A percentile compares a stretch with the other conserved stretches of the same genome.
These are phyloP conservation scores for Lavandula angustifolia DNA, from an alignment of 257 asterid species.

Conservation along the genomic window DNA sequence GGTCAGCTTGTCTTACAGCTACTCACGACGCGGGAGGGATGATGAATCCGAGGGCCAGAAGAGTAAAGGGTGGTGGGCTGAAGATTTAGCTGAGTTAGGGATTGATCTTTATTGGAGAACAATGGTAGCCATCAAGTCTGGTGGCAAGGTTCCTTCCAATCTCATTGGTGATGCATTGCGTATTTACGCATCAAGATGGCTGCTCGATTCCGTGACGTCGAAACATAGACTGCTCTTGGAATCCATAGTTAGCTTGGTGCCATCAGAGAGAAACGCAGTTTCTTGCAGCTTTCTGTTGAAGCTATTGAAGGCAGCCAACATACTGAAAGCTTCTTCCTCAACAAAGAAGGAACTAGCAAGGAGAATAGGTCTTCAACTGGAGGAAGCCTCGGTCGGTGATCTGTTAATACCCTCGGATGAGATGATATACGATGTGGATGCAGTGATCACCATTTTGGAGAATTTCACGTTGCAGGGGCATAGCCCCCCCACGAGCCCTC, in stretches of 20 bases:
- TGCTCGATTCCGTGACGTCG: conserved; percentile 48
- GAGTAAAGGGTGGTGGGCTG: conserved; percentile 82
- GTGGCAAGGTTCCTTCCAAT: conserved; percentile 60
- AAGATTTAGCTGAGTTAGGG: conserved; percentile 75
- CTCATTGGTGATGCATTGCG: conserved; percentile 77
- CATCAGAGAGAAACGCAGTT: conserved; percentile 67
- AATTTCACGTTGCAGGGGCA: conserved; percentile 74
- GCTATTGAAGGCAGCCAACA: conserved; percentile 69
- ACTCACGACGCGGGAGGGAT: conserved; percentile 57
- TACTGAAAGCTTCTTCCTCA: conserved; percentile 68
- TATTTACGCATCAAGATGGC: conserved; percentile 72
- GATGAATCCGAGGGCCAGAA: conserved; percentile 58
- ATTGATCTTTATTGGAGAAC: conserved; percentile 91
- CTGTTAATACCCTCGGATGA: conserved; percentile 60
- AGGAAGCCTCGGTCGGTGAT: conserved; percentile 72
- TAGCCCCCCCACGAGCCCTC: conserved; percentile 82
- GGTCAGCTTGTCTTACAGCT: conserved; percentile 58
- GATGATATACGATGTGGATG: conserved; percentile 59
- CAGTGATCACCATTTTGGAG: conserved; percentile 59
- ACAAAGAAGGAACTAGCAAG: conserved; percentile 65
- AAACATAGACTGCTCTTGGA: conserved; percentile 71
- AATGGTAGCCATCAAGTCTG: conserved; percentile 73
- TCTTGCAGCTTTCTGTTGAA: conserved; percentile 81
- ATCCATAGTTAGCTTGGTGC: conserved; percentile 76
- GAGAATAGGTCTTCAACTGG: conserved; percentile 66